These are phyloP conservation scores for Colletotrichum lentis DNA, from an alignment of 2,329 filamentous ascomycete genomes.

Conservation along the genomic window DNA sequence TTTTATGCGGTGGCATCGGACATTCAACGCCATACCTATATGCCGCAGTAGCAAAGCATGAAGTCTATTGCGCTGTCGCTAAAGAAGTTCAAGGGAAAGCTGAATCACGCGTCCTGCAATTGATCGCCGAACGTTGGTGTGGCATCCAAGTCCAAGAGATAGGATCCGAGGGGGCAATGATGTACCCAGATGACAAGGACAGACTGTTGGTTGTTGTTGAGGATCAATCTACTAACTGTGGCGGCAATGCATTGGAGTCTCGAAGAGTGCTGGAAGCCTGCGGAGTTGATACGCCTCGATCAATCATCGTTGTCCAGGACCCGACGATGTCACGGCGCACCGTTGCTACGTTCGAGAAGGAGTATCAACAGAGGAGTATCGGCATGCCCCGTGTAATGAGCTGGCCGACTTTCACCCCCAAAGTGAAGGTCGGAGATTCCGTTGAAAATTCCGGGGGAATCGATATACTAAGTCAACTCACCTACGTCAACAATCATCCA, in stretches of 20 bases:
- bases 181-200: background rate
- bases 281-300: conserved; percentile 40
- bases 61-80: conserved; percentile 42
- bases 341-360: conserved; percentile 51
- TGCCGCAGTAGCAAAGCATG: conserved; percentile 48
- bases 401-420: conserved; percentile 35
- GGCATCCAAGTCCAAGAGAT: conserved; percentile 17
- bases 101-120: conserved; percentile 51
- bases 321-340: conserved; percentile 56
- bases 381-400: background rate
- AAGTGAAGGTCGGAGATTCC: background rate
- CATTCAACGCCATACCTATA: conserved; percentile 56
- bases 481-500: background rate
- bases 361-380: conserved; percentile 42
- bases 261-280: conserved; percentile 47
- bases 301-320: conserved; percentile 53
- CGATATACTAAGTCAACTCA: conserved; percentile 2
- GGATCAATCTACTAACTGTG: conserved; percentile 56
- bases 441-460: background rate
- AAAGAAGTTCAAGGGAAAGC: conserved; percentile 46
- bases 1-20: conserved; percentile 56
- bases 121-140: conserved; percentile 47
- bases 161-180: background rate
- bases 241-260: conserved; percentile 52
- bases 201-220: conserved; percentile 49